Base-by-base conservation (phyloP, 306 rosid genomes). In the Morella rubra region DNA sequence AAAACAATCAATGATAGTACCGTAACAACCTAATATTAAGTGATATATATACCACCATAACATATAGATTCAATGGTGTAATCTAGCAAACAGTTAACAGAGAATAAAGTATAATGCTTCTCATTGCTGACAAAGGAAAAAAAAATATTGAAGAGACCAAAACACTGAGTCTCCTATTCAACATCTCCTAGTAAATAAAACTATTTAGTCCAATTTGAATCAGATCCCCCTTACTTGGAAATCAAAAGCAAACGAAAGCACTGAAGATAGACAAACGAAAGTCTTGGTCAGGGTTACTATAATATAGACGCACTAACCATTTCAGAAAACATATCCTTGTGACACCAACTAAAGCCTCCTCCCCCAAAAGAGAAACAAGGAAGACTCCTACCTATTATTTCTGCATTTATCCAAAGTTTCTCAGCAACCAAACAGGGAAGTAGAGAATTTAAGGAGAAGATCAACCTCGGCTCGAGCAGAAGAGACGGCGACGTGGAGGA, bases 401-500 rank as follows among this genome's bases (percentile, higher is more conserved):
- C 24, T 37, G 19, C 19, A 41, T 44, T 76, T 52, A 54, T 2
- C n/a, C 40, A 67, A 18, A 15, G 0, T 24, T 77, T 54, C 61
- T 4, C 15, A 10, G 62, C 40, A 50, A 37, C 66, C 72, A 68
- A 53, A 56, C 80, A 13, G 46, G 78, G 51, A 65, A 44, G 7
- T 24, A 59, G 66, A 59, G 22, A 68, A 19, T 2, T 56, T 49
- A 0, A 46, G 46, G 22, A 24, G 55, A 69, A 64, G 66, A 81
- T 69, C 52, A 52, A 92, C 98, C 93, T 92, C 85, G 44, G 88
- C n/a, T 77, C 82, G 91, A 44, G 82, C 82, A 8, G 89, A 87
- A 82, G 98, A 90, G 69, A 75, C 92, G 27, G 97, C 93, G 45
- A 87, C 91, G 73, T 94, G 97, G 37, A 91, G 90, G 83, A 94